Evolutionary conservation across 2,329 filamentous ascomycete species (phyloP), one percentile per base, ranked within the genome.

Genomic region (Penicillium sp.): DNA sequence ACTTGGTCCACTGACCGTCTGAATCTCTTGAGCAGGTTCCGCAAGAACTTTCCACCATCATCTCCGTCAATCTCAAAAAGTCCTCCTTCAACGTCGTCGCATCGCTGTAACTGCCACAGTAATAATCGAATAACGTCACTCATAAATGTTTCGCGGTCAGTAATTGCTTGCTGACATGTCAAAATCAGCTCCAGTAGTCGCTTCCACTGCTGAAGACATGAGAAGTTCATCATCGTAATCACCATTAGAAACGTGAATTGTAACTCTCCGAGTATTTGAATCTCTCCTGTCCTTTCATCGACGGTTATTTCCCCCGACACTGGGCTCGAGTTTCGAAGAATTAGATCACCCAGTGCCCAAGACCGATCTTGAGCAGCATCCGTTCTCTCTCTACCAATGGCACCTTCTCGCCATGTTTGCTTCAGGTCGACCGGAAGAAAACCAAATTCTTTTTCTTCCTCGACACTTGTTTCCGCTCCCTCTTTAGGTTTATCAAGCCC

Each of bases 181-280:
- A 87, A 71, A 7, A 85, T 69, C 20, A 87, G 68, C 1, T 71
- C 70, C 8, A 87, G 68, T 9, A 87, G 58, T 30, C 84, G 71
- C 62, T 84, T 85, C 84, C 84, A 87, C 63, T 87, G 84, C 64
- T 86, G 83, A 3, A 86, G 70, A 61, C 84, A 86, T 2, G 83
- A 85, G 64, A 82, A 85, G 63, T 87, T 87, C 73, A 84, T 84
- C 55, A 87, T 72, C 4, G 83, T 85, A 52, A 87, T 62, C 2
- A 84, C 75, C 80, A 84, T 85, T 8, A 86, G 67, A 59, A 87
- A 87, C 26, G 77, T 78, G 61, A 86, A 84, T 58, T 87, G 83
- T 48, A 87, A 61, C 61, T 87, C 84, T 13, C 83, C 84, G 12
- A 87, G 65, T 2, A 80, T 46, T 34, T 77, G 68, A 6, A 52